Evolutionary conservation across 768 basidiomycete genomes (phyloP), one percentile per base, ranked within the genome.

Genomic region (Dacryopinax spathularia): DNA sequence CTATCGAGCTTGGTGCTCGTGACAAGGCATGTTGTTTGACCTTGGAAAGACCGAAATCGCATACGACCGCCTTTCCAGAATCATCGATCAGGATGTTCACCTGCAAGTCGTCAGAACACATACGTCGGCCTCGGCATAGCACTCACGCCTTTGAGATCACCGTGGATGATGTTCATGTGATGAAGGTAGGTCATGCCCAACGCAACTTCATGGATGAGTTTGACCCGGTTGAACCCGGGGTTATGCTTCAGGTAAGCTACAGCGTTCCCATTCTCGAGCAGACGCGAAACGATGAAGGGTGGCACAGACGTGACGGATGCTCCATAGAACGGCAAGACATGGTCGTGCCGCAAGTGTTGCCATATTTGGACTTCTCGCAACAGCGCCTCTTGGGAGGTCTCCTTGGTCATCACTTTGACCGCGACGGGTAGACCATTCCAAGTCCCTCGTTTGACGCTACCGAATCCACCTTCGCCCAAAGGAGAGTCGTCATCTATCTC

Each of bases 121-220:
- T 6, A 18, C 39, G 39, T 56, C 25, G n/a, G n/a, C n/a, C n/a
- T n/a, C n/a, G n/a, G n/a, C n/a, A n/a, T n/a, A n/a, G n/a, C n/a
- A n/a, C 48, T 25, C 31, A 56, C 48, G 25, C 48, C 48, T 56
- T 56, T 56, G 13, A 56, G 48, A 56, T 56, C 48, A 29, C 48
- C 48, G 20, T 56, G 48, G 29, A 56, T 56, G 48, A 56, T 56
- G 20, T 56, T 56, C 48, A 56, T 56, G 48, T 56, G 48, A 29
- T 56, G 48, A 10, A 56, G 48, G 25, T 56, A 56, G 3, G 48
- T 56, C 48, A 56, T 56, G 15, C 48, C 48, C 48, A 56, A 18
- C 2, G 48, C 48, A 6, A 56, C 48, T 56, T 56, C 48, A 20
- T 56, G 48, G 9, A 56, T 20, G 25, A 56, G 48, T 29, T 56